Evolutionary conservation across 306 rosid species (phyloP).

Genomic region (Heteromeles arbutifolia): DNA sequence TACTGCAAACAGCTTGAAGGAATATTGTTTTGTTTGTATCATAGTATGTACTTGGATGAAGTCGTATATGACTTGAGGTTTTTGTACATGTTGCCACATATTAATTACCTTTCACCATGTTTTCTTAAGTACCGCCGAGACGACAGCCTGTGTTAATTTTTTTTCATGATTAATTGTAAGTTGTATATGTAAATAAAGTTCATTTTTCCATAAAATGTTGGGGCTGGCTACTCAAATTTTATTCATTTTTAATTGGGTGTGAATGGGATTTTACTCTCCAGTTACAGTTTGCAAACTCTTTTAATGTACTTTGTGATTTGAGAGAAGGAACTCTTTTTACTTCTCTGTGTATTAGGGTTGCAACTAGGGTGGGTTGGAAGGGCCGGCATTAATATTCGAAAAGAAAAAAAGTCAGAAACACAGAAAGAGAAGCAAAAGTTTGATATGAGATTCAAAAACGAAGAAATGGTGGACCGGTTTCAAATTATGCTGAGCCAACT

Average conservation of each 20-base stretch:
- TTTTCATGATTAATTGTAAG: not conserved
- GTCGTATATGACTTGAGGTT: slow-evolving; percentile 2
- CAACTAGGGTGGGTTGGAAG: too few relatives aligned
- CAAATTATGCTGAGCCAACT: not conserved
- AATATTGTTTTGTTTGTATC: not conserved
- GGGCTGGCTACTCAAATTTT: not conserved
- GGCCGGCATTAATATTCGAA: not conserved
- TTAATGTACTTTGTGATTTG: not conserved
- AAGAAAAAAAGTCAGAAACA: too few relatives aligned
- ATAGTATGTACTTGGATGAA: not conserved
- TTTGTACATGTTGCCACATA: slow-evolving; percentile 27
- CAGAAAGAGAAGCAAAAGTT: not conserved
- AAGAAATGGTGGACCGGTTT: not conserved
- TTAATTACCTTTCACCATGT: slow-evolving; percentile 12
- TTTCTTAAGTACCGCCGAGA: not conserved
- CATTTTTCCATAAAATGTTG: not conserved
- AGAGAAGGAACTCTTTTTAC: not conserved
- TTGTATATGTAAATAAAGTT: not conserved
- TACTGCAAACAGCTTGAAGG: not conserved
- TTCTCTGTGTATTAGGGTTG: not conserved
- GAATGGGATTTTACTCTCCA: not conserved
- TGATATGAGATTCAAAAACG: not conserved
- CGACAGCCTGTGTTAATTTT: not conserved
- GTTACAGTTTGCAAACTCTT: not conserved
- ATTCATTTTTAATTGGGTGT: too few relatives aligned